Evolutionary conservation across 257 asterid species (phyloP).

Genomic region (Solanum lycopersicoides): DNA sequence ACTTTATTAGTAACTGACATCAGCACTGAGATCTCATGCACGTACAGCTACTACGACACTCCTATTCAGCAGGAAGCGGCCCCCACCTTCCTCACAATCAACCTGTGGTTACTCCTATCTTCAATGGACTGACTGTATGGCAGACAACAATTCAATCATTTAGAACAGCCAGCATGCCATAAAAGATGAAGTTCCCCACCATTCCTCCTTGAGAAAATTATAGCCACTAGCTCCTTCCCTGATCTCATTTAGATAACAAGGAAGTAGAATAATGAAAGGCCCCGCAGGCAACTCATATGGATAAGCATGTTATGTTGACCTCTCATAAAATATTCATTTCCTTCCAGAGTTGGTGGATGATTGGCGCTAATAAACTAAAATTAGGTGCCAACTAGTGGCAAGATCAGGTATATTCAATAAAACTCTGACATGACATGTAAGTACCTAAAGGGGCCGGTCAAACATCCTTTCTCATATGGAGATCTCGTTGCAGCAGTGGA

Average conservation of each 20-base stretch:
- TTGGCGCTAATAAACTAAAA: neutral
- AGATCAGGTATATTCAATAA: neutral
- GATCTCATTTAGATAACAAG: neutral
- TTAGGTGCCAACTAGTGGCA: neutral
- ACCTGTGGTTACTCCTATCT: neutral
- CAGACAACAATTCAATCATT: neutral
- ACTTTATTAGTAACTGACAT: neutral
- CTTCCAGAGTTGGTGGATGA: neutral
- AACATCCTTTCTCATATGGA: neutral
- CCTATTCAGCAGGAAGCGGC: neutral
- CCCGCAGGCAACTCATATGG: neutral
- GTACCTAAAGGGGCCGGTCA: neutral
- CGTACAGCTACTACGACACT: neutral
- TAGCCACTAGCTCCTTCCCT: constrained; percentile 1
- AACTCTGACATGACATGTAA: neutral
- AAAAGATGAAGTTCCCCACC: neutral
- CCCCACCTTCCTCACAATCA: neutral
- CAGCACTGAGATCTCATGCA: neutral
- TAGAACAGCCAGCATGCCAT: neutral
- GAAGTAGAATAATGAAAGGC: neutral
- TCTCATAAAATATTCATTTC: neutral
- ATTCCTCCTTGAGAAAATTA: neutral
- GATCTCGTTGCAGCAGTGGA: neutral
- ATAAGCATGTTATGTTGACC: neutral
- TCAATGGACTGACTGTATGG: neutral